These are phyloP conservation scores for Aspergillus fumigatiaffinis DNA, from an alignment of 2,329 filamentous ascomycete species.

Conservation along the genomic window DNA sequence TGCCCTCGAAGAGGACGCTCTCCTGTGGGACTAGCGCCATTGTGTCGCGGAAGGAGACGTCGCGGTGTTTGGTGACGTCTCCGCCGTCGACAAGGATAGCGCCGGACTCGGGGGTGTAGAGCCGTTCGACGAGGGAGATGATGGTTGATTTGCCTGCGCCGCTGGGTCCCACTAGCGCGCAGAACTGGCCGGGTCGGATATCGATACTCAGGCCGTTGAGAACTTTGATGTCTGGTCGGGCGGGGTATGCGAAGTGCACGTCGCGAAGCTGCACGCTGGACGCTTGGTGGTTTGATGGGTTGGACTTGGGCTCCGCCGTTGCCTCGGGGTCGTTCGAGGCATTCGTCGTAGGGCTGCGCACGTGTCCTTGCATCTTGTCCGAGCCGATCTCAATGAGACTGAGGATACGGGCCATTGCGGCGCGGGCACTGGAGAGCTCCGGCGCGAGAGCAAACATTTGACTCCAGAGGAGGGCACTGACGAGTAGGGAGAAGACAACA, in stretches of 20 bases:
- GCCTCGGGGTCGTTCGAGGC: constrained; percentile 24
- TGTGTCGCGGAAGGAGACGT: constrained; percentile 39
- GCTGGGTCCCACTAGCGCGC: constrained; percentile 61
- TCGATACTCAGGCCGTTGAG: constrained; percentile 55
- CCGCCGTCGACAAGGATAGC: constrained; percentile 50
- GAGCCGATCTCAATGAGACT: constrained; percentile 38
- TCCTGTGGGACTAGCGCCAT: constrained; percentile 49
- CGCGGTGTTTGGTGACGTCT: constrained; percentile 41
- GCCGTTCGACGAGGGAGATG: constrained; percentile 53
- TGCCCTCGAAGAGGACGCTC: constrained; percentile 47
- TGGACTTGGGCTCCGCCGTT: constrained; percentile 13
- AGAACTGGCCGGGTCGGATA: constrained; percentile 43
- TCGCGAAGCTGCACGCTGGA: constrained; percentile 52
- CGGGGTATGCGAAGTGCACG: constrained; percentile 64
- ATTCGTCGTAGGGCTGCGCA: constrained; percentile 6
- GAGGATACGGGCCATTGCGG: constrained; percentile 57
- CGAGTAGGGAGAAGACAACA: constrained; percentile 66
- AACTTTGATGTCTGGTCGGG: constrained; percentile 57
- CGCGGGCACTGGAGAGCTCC: constrained; percentile 65
- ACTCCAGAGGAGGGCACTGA: constrained; percentile 69
- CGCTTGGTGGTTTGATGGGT: constrained; percentile 25
- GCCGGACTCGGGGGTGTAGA: constrained; percentile 52
- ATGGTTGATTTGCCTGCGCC: constrained; percentile 67
- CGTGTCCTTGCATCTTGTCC: constrained; percentile 26
- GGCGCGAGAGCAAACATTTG: constrained; percentile 72